Evolutionary conservation across 441 rosid genomes (phyloP), one percentile per base, ranked within the genome.

Genomic region (Populus hybrid): DNA sequence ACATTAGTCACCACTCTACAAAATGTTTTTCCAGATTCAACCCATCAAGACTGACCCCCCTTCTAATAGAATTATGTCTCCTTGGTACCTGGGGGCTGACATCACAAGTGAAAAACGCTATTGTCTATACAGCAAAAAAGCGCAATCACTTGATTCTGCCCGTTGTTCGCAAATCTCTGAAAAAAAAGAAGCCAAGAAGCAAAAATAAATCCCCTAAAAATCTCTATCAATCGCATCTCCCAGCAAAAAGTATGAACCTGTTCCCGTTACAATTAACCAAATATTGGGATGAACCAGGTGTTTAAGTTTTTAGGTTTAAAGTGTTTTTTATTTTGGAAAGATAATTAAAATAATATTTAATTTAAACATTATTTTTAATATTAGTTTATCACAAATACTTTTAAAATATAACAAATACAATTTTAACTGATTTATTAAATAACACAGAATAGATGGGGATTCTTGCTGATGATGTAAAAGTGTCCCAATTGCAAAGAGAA

Each of bases 391-490:
- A 32, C n/a, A 32, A 4, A 32, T 0, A 32, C 4, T 32, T 32
- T 32, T 0, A 32, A 32, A 32, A 32, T 32, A 32, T 28, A 28
- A 28, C 3, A 32, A 32, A 32, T 32, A 32, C 34, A 5, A 32
- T 32, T 32, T 32, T 32, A 32, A 32, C 34, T 32, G 32, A 30
- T 4, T 32, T 32, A 4, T 32, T 32, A 32, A 32, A 32, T 32
- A 32, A 4, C 34, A 32, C 6, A 32, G 34, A 18, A 0, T 7
- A 57, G 34, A 28, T 3, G 21, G 21, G 18, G n/a, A 24, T 0
- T 42, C 12, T 14, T 30, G 71, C n/a, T 75, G 40, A 75, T 75
- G 53, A 75, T 75, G 42, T n/a, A n/a, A n/a, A 67, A n/a, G 72
- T 75, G 66, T 67, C 30, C 50, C 46, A 42, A n/a, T 18, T 30